phyloP scores from a whole-genome alignment of 2,329 filamentous ascomycete genomes.

The Sporothrix variecibatus region DNA sequence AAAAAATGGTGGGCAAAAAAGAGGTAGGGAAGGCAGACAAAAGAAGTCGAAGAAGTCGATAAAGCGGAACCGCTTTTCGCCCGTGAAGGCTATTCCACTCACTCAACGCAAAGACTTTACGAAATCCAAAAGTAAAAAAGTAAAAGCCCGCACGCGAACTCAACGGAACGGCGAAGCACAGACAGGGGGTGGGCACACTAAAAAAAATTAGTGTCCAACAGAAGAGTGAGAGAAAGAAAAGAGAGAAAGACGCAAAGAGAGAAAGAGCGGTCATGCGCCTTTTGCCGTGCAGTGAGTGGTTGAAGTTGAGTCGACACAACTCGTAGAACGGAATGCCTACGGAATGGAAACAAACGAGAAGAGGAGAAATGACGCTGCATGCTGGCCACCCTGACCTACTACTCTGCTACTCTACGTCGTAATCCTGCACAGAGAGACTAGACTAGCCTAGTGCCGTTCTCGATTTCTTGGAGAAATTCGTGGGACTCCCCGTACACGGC shows the following conservation, averaged over 20 bases:
- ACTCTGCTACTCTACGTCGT: no score
- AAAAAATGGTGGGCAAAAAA: neutral
- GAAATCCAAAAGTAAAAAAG: no score
- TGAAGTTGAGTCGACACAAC: neutral
- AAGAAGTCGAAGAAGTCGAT: neutral
- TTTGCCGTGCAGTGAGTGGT: neutral
- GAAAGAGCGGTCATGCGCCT: neutral
- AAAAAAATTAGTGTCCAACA: neutral
- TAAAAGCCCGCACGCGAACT: no score
- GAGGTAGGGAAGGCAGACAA: neutral
- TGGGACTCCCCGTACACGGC: conserved; percentile 6
- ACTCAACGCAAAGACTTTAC: no score
- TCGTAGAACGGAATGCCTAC: neutral
- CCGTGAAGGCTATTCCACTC: neutral
- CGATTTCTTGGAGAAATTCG: neutral
- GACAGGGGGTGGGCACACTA: neutral
- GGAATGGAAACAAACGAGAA: neutral
- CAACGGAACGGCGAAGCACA: neutral
- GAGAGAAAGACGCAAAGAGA: no score
- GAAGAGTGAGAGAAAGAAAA: neutral
- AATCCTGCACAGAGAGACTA: neutral
- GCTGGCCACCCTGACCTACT: no score
- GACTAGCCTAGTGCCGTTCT: neutral
- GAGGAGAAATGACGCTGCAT: neutral
- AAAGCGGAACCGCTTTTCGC: neutral